A percentile compares a stretch with the other conserved stretches of the same genome.
Evolutionary conservation across 495 filamentous ascomycete genomes (phyloP).

Genomic region (Neurospora sp.): DNA sequence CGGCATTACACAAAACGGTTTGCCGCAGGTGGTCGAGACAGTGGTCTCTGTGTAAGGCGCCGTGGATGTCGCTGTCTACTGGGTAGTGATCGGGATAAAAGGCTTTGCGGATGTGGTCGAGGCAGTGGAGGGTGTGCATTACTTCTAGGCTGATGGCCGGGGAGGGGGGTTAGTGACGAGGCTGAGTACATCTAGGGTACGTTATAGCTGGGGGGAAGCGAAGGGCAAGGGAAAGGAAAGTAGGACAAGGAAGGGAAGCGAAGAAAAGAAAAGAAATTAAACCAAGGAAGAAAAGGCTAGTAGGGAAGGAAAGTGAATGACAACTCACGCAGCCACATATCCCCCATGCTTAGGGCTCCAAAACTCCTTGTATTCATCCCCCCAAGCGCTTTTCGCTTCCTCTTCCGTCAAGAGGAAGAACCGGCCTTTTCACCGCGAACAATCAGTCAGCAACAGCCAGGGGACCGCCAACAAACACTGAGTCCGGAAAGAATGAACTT

Average conservation of each 20-base stretch:
- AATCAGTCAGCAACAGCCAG: too few species aligned
- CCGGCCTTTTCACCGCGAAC: neutral
- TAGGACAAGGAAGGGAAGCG: too few species aligned
- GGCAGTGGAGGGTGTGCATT: constrained; percentile 4
- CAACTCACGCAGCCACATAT: constrained; percentile 1
- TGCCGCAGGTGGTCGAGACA: constrained; percentile 2
- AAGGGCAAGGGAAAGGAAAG: too few species aligned
- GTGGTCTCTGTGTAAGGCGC: neutral
- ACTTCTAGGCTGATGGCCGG: neutral
- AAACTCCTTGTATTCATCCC: neutral
- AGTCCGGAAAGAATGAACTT: neutral
- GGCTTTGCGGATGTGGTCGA: constrained; percentile 2
- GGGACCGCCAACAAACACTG: too few species aligned
- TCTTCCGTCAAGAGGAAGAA: constrained; percentile 2
- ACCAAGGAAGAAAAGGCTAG: too few species aligned
- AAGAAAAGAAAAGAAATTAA: too few species aligned
- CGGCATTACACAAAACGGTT: neutral
- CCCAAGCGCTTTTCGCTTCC: neutral
- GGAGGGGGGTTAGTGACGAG: too few species aligned
- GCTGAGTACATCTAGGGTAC: too few species aligned
- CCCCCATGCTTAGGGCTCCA: neutral
- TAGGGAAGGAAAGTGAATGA: neutral
- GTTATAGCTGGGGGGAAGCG: too few species aligned
- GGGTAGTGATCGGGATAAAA: constrained; percentile 1
- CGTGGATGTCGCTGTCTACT: neutral